Conservation (phyloP, 1,284 basidiomycete genomes). For the Ustilago xerochloae region DNA sequence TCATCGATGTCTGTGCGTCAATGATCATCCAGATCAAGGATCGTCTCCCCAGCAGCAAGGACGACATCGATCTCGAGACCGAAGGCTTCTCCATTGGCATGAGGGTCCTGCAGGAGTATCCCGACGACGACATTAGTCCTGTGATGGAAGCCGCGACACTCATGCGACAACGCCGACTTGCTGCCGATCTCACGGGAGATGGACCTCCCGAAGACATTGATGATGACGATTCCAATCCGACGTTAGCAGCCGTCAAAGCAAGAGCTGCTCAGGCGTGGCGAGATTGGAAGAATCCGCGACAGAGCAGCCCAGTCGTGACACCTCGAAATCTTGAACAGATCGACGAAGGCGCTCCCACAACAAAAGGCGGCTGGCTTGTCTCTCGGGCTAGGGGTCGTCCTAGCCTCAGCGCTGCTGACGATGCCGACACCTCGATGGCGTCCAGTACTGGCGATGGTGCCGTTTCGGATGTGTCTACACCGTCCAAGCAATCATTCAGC, state of each 20-base stretch:
- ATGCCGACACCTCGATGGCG: conserved; percentile 25
- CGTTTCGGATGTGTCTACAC: conserved; percentile 20
- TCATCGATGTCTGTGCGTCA: conserved; percentile 64
- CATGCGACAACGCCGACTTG: conserved; percentile 52
- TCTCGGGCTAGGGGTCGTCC: conserved; percentile 17
- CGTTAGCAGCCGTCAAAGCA: conserved; percentile 22
- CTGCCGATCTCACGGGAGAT: conserved; percentile 59
- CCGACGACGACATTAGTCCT: conserved; percentile 57
- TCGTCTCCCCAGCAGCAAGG: conserved; percentile 15
- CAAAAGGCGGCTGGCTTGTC: conserved; percentile 45
- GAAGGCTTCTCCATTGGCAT: conserved; percentile 58
- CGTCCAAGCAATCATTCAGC: conserved; percentile 31
- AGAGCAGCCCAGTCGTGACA: background rate
- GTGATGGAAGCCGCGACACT: conserved; percentile 57
- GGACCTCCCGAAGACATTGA: conserved; percentile 55
- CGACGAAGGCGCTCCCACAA: background rate
- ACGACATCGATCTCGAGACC: conserved; percentile 27
- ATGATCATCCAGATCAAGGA: conserved; percentile 55
- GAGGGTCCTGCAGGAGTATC: conserved; percentile 57
- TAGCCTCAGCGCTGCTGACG: conserved; percentile 9
- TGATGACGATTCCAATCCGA: conserved; percentile 14
- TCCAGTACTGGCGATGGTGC: conserved; percentile 18
- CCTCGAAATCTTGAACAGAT: background rate
- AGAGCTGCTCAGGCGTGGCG: conserved; percentile 42
- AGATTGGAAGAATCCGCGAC: conserved; percentile 33